Evolutionary conservation across 2,329 filamentous ascomycete genomes (phyloP).

Genomic region (Gyromitra esculenta): DNA sequence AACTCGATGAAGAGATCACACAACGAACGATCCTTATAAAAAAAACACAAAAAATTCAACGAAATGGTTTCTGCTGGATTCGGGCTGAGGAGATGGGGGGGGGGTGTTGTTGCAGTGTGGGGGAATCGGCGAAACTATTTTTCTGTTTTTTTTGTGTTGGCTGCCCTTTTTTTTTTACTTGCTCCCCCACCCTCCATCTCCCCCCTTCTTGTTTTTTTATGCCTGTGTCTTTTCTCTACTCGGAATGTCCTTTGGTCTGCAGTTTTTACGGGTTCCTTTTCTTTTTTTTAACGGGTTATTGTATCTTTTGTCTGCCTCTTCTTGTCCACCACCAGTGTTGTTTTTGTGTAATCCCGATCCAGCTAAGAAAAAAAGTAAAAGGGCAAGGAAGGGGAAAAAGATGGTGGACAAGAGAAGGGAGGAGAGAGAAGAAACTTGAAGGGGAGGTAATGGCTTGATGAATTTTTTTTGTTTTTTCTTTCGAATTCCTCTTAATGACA

Average conservation of each 20-base stretch:
- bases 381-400: conserved; percentile 4
- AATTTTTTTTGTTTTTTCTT: conserved; percentile 32
- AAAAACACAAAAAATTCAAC: conserved; percentile 34
- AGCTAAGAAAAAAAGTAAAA: conserved; percentile 2
- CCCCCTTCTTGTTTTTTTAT: conserved; percentile 31
- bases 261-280: conserved; percentile 46
- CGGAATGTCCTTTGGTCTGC: conserved; percentile 47
- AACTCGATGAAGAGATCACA: conserved; percentile 28
- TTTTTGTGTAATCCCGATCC: conserved; percentile 22
- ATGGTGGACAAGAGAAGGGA: neutral
- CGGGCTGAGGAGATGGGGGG: conserved; percentile 8
- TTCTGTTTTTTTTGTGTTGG: conserved; percentile 20
- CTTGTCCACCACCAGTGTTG: conserved; percentile 18
- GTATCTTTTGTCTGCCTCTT: conserved; percentile 33
- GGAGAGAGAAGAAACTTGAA: conserved; percentile 30
- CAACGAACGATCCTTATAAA: conserved; percentile 31
- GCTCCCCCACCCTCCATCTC: conserved; percentile 1
- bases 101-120: neutral
- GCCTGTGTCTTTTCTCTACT: conserved; percentile 43
- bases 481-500: conserved; percentile 41
- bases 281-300: conserved; percentile 40
- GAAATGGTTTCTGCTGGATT: conserved; percentile 42
- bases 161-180: conserved; percentile 8
- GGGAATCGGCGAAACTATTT: conserved; percentile 40
- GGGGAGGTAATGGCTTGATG: conserved; percentile 45